Base-by-base conservation (phyloP, 306 rosid species). In the Gastrolobium bilobum region DNA sequence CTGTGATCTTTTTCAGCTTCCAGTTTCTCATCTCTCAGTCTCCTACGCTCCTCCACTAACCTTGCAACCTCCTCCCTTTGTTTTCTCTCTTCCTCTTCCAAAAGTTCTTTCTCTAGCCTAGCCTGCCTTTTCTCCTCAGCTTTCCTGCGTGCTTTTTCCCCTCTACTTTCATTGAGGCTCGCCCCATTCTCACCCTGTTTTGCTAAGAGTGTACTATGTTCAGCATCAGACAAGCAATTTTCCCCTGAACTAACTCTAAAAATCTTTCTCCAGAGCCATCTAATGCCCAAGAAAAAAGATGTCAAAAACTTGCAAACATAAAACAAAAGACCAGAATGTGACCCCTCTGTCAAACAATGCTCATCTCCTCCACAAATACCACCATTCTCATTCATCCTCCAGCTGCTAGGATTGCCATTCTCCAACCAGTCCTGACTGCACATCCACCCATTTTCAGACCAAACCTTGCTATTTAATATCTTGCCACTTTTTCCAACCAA, bases 91-190 rank as follows among this genome's bases (percentile, higher is more conserved):
- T 96, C 99, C 90, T 96, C 99, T 88, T 96, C 98, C 88, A 88
- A 82, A 56, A 89, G 94, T 80, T 91, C 99, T 86, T 60, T 96
- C 90, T 93, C 99, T 77, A 96, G 52, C 89, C 98, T 96, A 73
- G 98, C 99, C 75, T 91, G 99, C 77, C 88, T 90, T 86, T 96
- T 96, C 89, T 96, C 99, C 83, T 96, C 99, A n/a, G 99, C 99
- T 84, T 96, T 96, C 79, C 98, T 87, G 54, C 99, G 97, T 7
- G 99, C 97, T 39, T 89, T 96, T 79, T 96, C 99, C 71, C 92
- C 98, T 87, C 94, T 89, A 69, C 98, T 96, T 85, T 90, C 96
- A 47, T 84, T 64, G 63, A 88, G 90, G 87, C 56, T 82, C 50
- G 57, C 87, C 66, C 92, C 99, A 82, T 87, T 91, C 79, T 93